Base-by-base conservation (phyloP, 1,284 basidiomycete species). In the Naganishia sp. region DNA sequence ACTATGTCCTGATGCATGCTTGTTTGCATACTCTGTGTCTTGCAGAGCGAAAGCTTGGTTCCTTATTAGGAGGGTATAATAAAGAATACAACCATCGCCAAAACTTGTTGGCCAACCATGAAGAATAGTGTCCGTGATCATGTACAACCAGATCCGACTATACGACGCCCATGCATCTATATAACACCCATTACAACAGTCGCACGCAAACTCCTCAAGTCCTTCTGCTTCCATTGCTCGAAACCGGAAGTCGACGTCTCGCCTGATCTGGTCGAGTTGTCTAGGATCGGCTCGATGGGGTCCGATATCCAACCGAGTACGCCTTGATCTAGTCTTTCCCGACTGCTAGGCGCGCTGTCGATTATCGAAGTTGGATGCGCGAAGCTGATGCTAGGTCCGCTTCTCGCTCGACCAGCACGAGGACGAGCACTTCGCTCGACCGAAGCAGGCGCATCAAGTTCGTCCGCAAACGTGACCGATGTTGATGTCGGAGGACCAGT, bases 161-260 rank as follows among this genome's bases (percentile, higher is more conserved):
- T 9, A 39, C 13, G 36, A 9, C 10, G 36, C 36, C 3, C 36
- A 39, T 13, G 13, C 2, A 39, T 39, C 36, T 39, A 90, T 50
- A 90, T 86, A 56, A 90, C 77, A 5, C 88, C 89, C 67, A 90
- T 77, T 45, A 90, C 83, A 61, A 92, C 84, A 3, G 88, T 90
- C 49, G 88, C 89, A 53, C 90, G 80, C 70, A 92, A 75, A 71
- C 88, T 90, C 44, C 73, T 78, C 66, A 74, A 72, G 63, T 72
- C 76, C 73, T 76, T 66, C 68, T 70, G 64, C 53, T 68, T 64
- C 63, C 71, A 57, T 60, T 64, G 55, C 65, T 67, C 6, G 60
- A 63, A 63, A 52, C 65, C 23, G 69, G 71, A 66, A 55, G 67
- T 11, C 72, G 69, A 4, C 68, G 66, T 4, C 10, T 60, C 57